Percentiles rank a stretch among this genome's conserved stretches.
These are phyloP conservation scores for Elaphomyces granulatus DNA, from an alignment of 495 filamentous ascomycete species.

Conservation along the genomic window DNA sequence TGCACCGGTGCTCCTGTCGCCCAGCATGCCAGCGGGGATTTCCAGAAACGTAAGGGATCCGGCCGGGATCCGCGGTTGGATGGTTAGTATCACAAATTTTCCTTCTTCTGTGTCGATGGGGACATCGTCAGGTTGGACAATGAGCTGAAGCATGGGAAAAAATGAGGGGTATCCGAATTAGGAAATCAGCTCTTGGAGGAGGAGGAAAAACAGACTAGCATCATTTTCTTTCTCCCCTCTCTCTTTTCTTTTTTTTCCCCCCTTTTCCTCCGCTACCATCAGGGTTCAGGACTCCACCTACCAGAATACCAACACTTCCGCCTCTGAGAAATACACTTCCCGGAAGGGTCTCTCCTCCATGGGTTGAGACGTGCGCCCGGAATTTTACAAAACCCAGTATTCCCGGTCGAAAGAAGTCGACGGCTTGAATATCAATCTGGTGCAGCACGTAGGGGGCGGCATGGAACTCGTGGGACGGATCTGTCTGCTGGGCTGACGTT, in stretches of 20 bases:
- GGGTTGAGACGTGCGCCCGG: constrained; percentile 48
- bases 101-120: constrained; percentile 23
- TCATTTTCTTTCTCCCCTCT: no score
- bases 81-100: constrained; percentile 60
- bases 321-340: constrained; percentile 70
- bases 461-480: constrained; percentile 55
- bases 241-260: no score
- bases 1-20: constrained; percentile 55
- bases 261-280: no score
- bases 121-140: constrained; percentile 59
- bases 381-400: constrained; percentile 72
- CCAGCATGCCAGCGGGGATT: constrained; percentile 83
- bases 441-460: constrained; percentile 52
- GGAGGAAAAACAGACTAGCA: no score
- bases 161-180: no score
- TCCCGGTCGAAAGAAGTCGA: constrained; percentile 51
- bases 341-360: constrained; percentile 49
- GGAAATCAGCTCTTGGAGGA: background rate
- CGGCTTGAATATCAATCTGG: constrained; percentile 55
- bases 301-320: constrained; percentile 69
- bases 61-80: constrained; percentile 72
- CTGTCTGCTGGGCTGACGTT: constrained; percentile 46
- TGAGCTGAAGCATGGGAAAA: constrained; percentile 27
- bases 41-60: constrained; percentile 64
- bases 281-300: no score